Conservation (phyloP, 1,284 basidiomycete genomes). For the Gymnopus androsaceus region DNA sequence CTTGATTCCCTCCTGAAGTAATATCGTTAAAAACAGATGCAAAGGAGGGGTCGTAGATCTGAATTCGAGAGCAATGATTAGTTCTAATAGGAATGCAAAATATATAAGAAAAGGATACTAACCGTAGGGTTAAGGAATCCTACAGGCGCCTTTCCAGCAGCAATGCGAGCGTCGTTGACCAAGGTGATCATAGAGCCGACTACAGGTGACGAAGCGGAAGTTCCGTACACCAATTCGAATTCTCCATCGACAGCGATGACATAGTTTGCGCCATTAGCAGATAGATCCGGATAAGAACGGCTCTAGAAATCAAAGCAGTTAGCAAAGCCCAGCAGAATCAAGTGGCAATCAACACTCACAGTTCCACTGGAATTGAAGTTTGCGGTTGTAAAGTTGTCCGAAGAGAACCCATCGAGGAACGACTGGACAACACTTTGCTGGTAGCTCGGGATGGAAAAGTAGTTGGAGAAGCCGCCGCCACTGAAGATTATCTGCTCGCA, state of each 20-base stretch:
- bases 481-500: constrained; percentile 41
- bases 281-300: constrained; percentile 50
- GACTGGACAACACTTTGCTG: too few relatives aligned
- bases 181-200: constrained; percentile 45
- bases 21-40: constrained; percentile 49
- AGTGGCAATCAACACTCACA: constrained; percentile 30
- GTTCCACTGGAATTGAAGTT: constrained; percentile 44
- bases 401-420: too few relatives aligned
- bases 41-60: constrained; percentile 43
- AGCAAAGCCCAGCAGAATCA: background rate
- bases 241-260: constrained; percentile 31
- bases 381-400: constrained; percentile 12
- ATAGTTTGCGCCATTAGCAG: constrained; percentile 48
- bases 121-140: constrained; percentile 43
- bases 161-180: constrained; percentile 47
- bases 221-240: constrained; percentile 35
- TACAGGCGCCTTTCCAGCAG: constrained; percentile 39
- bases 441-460: too few relatives aligned
- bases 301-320: constrained; percentile 27
- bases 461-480: constrained; percentile 55
- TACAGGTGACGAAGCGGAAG: constrained; percentile 40
- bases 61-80: background rate
- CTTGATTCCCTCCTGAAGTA: constrained; percentile 46
- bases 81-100: background rate
- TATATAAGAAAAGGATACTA: constrained; percentile 15